Conservation (phyloP, 352 stramenopile species). For the Phytophthora kernoviae region DNA sequence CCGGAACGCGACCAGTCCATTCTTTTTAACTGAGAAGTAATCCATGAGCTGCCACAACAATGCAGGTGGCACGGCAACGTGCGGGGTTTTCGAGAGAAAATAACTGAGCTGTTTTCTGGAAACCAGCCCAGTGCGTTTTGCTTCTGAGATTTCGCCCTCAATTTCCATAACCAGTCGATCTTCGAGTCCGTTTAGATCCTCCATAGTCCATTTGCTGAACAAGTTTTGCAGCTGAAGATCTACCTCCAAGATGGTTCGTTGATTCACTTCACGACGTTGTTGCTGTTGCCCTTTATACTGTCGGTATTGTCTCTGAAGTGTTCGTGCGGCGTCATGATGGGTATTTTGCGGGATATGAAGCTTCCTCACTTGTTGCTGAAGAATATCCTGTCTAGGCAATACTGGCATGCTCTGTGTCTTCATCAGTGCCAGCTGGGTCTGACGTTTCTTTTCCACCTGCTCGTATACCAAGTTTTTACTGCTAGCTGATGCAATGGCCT, state of each 20-base stretch:
- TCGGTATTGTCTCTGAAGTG: conserved; percentile 45
- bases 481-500: conserved; percentile 64
- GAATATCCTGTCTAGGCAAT: conserved; percentile 18
- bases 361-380: conserved; percentile 31
- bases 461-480: conserved; percentile 80
- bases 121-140: conserved; percentile 29
- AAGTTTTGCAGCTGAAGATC: conserved; percentile 44
- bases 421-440: conserved; percentile 27
- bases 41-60: conserved; percentile 48
- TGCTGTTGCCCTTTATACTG: conserved; percentile 42
- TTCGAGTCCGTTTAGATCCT: conserved; percentile 45
- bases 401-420: not conserved
- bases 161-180: conserved; percentile 42
- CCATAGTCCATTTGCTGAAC: conserved; percentile 45
- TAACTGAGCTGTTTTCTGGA: conserved; percentile 62
- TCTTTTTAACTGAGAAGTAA: conserved; percentile 42
- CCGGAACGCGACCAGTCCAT: conserved; percentile 41
- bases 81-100: conserved; percentile 48
- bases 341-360: conserved; percentile 41
- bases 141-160: conserved; percentile 39
- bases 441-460: conserved; percentile 57
- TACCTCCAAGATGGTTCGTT: conserved; percentile 32
- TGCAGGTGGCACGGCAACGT: conserved; percentile 44
- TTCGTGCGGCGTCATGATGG: conserved; percentile 51
- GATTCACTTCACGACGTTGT: conserved; percentile 3